Percentiles rank a stretch among this genome's conserved stretches.
Evolutionary conservation across 2,329 filamentous ascomycete genomes (phyloP).

Genomic region (Verticillium isaacii): DNA sequence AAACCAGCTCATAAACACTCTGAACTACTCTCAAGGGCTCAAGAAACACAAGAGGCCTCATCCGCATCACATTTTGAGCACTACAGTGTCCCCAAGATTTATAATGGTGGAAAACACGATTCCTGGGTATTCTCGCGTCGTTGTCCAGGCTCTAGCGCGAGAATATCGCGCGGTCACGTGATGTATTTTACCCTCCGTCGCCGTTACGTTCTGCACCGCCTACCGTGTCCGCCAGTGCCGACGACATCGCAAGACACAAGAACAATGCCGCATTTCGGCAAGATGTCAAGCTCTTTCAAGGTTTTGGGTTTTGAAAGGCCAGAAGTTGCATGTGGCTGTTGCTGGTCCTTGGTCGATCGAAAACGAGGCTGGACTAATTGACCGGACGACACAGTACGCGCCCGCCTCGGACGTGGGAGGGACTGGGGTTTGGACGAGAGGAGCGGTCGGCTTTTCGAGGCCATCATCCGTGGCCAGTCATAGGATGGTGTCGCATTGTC

Average conservation of each 20-base stretch:
- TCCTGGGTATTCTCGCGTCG: neutral
- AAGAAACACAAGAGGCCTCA: no score
- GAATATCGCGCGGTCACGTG: conserved; percentile 5
- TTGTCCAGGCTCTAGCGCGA: neutral
- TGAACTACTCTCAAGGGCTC: no score
- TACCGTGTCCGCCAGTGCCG: neutral
- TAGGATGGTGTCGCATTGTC: conserved; percentile 3
- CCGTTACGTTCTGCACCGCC: neutral
- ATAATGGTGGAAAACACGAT: neutral
- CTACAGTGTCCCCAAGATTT: neutral
- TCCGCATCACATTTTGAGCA: no score
- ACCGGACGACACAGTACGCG: neutral
- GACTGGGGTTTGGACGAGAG: neutral
- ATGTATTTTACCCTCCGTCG: neutral
- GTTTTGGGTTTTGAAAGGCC: no score
- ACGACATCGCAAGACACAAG: neutral
- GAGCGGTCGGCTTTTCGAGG: conserved; percentile 2
- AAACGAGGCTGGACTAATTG: neutral
- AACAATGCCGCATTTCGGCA: neutral
- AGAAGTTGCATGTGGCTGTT: neutral
- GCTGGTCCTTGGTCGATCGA: neutral
- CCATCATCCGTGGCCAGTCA: conserved; percentile 9
- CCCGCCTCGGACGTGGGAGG: neutral
- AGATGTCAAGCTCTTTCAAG: neutral
- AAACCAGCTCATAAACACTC: neutral